Evolutionary conservation across 192 early-diverging fungal genomes (phyloP).

Genomic region (Podila epicladia): DNA sequence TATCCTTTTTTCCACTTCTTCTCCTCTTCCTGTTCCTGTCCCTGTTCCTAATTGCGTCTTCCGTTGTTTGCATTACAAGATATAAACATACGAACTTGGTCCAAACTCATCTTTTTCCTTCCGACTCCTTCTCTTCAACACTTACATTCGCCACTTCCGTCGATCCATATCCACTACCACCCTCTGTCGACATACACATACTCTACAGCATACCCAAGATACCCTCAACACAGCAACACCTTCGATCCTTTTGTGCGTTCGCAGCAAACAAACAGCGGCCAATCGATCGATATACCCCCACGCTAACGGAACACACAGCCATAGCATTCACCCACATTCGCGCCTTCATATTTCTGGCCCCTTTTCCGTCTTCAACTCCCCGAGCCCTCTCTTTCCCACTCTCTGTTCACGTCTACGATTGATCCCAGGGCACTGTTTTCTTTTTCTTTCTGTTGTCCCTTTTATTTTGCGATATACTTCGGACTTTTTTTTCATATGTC

Average conservation of each 20-base stretch:
- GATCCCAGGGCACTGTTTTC: not conserved
- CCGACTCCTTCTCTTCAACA: not conserved
- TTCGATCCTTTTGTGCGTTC: not conserved
- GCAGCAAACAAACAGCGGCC: not conserved
- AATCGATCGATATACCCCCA: no score
- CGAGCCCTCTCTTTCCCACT: not conserved
- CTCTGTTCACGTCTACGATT: not conserved
- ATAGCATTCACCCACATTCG: no score
- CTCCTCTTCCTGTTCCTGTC: not conserved
- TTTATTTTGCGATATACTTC: not conserved
- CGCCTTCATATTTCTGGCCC: no score
- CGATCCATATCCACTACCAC: no score
- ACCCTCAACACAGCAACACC: not conserved
- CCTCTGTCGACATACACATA: no score
- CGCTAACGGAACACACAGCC: not conserved
- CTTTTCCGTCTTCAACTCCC: no score
- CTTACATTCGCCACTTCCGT: not conserved
- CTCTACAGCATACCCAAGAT: no score
- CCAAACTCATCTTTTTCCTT: not conserved
- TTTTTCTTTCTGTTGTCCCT: not conserved
- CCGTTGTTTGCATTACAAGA: no score
- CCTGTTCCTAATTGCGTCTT: not conserved
- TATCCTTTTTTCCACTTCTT: not conserved
- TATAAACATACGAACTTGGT: no score
- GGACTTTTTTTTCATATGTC: constrained; percentile 41